A percentile compares a stretch with the other conserved stretches of the same genome.
These are phyloP conservation scores for Cenchrus americanus DNA, from an alignment of 176 grass and related monocot species.

Conservation along the genomic window DNA sequence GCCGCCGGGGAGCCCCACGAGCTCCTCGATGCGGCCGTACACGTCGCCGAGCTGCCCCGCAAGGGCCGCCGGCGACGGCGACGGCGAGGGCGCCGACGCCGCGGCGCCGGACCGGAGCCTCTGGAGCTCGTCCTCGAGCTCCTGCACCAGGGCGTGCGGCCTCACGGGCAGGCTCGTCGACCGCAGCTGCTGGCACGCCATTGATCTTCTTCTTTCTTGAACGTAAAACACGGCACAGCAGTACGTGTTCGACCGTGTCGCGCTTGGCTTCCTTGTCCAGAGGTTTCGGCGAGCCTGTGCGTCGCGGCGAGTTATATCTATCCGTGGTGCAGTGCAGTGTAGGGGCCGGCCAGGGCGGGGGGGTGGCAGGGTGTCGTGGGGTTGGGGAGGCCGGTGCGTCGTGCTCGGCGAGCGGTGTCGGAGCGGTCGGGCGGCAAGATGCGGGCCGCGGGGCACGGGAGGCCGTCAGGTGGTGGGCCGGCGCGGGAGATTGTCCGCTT, in stretches of 20 bases:
- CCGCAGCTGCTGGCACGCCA: conserved; percentile 36
- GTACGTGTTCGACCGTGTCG: neutral
- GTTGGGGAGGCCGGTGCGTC: conserved; percentile 33
- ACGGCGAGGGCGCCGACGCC: neutral
- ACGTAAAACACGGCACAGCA: neutral
- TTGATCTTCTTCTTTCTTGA: neutral
- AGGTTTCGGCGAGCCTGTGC: neutral
- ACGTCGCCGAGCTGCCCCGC: neutral
- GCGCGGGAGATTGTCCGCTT: conserved; percentile 12
- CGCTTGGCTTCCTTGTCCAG: neutral
- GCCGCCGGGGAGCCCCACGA: neutral
- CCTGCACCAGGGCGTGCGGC: conserved; percentile 21
- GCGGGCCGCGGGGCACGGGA: conserved; percentile 24
- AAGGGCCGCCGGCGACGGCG: neutral
- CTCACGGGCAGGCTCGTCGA: conserved; percentile 30
- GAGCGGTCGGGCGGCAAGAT: conserved; percentile 33
- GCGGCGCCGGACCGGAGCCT: neutral
- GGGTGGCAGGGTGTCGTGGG: conserved; percentile 25
- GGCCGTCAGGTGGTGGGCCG: conserved; percentile 24
- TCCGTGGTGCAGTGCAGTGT: neutral
- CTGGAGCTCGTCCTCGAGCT: conserved; percentile 33
- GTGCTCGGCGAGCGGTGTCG: conserved; percentile 35
- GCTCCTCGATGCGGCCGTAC: conserved; percentile 27
- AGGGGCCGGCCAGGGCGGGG: neutral
- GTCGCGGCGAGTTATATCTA: neutral